Evolutionary conservation across 371 early-diverging fungal species (phyloP).

Genomic region (Mortierella sp.): DNA sequence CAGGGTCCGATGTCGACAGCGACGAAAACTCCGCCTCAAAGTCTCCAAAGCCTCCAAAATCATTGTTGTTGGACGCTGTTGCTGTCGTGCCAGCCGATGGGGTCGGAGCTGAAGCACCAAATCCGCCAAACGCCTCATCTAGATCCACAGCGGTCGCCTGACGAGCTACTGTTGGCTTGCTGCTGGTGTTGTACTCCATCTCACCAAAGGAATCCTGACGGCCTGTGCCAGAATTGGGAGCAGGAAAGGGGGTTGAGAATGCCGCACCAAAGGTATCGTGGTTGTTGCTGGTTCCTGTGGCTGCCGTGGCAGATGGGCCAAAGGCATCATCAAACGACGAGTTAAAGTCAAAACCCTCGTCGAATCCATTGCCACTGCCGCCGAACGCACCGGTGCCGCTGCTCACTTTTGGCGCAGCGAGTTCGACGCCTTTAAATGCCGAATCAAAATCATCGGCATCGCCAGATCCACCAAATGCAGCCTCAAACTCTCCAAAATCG

Average conservation of each 20-base stretch:
- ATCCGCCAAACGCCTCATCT: constrained; percentile 52
- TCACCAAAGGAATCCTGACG: constrained; percentile 22
- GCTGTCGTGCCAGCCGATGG: not conserved
- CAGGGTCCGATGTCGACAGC: not conserved
- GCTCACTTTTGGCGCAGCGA: constrained; percentile 42
- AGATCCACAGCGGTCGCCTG: constrained; percentile 16
- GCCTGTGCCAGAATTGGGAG: not conserved
- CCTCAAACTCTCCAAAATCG: constrained; percentile 50
- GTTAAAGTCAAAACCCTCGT: constrained; percentile 50
- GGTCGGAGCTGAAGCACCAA: constrained; percentile 8
- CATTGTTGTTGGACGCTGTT: constrained; percentile 4
- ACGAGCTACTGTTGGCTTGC: not conserved
- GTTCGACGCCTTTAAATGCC: constrained; percentile 47
- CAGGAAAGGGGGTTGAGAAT: constrained; percentile 13
- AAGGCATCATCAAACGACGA: constrained; percentile 53
- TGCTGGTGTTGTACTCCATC: constrained; percentile 3
- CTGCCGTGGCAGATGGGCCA: constrained; percentile 5
- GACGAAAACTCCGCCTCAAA: constrained; percentile 41
- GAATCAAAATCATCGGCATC: constrained; percentile 51
- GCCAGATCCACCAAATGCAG: constrained; percentile 25
- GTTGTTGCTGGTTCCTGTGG: not conserved
- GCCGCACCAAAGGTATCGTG: constrained; percentile 10
- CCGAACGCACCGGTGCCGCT: constrained; percentile 5
- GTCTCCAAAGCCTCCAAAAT: constrained; percentile 31
- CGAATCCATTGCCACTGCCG: constrained; percentile 33